Evolutionary conservation across 169 alveolate species (phyloP).

Genomic region (Cyclospora cayetanensis): DNA sequence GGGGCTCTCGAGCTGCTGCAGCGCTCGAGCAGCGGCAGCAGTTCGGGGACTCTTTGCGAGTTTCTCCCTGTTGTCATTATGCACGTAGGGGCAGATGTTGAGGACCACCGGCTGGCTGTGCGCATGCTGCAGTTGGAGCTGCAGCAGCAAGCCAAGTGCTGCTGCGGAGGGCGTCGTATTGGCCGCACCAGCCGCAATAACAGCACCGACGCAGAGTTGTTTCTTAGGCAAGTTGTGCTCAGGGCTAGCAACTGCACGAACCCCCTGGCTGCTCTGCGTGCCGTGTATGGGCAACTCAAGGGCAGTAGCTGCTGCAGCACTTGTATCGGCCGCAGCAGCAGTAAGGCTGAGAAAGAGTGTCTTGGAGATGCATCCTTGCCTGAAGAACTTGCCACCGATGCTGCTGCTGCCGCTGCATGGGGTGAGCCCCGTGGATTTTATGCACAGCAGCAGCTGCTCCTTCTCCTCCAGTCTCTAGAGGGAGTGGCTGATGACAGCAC

Average conservation of each 20-base stretch:
- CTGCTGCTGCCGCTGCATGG: slow-evolving; percentile 65
- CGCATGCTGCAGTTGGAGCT: slow-evolving; percentile 66
- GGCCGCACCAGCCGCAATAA: slow-evolving; percentile 65
- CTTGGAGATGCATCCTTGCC: not conserved
- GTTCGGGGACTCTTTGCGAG: not conserved
- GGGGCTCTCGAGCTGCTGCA: slow-evolving; percentile 31
- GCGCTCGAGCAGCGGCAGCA: slow-evolving; percentile 55
- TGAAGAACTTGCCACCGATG: slow-evolving; percentile 58
- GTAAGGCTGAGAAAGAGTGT: not conserved
- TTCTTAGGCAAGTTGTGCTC: slow-evolving; percentile 47
- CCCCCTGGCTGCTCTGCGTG: slow-evolving; percentile 29
- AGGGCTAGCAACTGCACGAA: slow-evolving; percentile 42
- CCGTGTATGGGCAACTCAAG: slow-evolving; percentile 64
- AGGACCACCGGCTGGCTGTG: slow-evolving; percentile 66
- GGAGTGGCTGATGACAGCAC: slow-evolving; percentile 13
- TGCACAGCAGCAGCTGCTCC: slow-evolving; percentile 60
- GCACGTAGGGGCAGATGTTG: slow-evolving; percentile 65
- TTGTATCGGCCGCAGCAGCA: slow-evolving; percentile 60
- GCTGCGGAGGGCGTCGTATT: slow-evolving; percentile 55
- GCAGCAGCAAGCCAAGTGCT: slow-evolving; percentile 54
- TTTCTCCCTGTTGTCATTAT: slow-evolving; percentile 66
- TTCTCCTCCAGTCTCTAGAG: slow-evolving; percentile 51
- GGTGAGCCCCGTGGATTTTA: not conserved
- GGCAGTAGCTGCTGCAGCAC: slow-evolving; percentile 53
- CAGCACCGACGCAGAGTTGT: slow-evolving; percentile 25